Evolutionary conservation across 495 filamentous ascomycete genomes (phyloP).

Genomic region (Penicillium silybi): DNA sequence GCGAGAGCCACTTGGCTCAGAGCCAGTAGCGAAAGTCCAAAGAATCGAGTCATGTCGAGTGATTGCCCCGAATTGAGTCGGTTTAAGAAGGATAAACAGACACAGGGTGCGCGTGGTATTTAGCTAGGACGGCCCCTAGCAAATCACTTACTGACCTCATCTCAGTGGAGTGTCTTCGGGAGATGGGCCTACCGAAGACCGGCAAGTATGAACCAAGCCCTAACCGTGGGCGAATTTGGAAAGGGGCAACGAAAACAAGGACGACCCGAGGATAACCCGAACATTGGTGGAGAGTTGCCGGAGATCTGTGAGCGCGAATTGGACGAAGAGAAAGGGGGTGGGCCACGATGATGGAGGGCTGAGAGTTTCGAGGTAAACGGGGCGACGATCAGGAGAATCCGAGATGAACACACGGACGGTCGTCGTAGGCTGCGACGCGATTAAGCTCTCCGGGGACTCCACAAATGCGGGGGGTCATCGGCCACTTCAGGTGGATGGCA

Average conservation of each 20-base stretch:
- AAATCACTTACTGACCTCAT: background rate
- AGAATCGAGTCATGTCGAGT: slow-evolving; percentile 14
- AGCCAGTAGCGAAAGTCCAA: slow-evolving; percentile 17
- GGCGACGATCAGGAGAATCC: slow-evolving; percentile 1
- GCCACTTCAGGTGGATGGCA: background rate
- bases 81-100: background rate
- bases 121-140: background rate
- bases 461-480: slow-evolving; percentile 15
- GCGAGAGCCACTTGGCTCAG: slow-evolving; percentile 25
- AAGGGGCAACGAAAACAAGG: background rate
- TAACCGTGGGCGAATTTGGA: slow-evolving; percentile 4
- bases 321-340: background rate
- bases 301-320: background rate
- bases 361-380: background rate
- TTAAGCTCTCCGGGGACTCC: slow-evolving; percentile 15
- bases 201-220: slow-evolving; percentile 7
- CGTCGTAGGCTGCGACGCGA: background rate
- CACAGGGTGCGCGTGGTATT: background rate
- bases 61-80: background rate
- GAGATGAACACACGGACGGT: background rate
- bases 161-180: background rate
- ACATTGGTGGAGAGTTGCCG: background rate
- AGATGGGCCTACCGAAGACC: background rate
- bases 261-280: slow-evolving; percentile 15
- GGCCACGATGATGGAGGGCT: background rate